These are phyloP conservation scores for Claviceps quebecensis DNA, from an alignment of 2,329 filamentous ascomycete genomes.

Conservation along the genomic window DNA sequence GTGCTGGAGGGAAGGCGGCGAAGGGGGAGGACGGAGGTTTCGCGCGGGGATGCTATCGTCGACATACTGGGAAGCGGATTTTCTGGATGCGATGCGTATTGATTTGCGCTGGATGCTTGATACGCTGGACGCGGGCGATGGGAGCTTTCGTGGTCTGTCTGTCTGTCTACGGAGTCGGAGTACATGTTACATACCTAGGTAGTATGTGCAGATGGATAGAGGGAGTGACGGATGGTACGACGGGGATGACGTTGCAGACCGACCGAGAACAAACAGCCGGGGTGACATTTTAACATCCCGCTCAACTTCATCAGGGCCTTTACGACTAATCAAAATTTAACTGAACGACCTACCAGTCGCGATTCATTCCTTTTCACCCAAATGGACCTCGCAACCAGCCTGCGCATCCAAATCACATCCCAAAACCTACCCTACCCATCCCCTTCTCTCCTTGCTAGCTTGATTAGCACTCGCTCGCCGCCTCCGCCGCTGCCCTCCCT, in stretches of 20 bases:
- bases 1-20: slow-evolving; percentile 43
- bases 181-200: too few species aligned
- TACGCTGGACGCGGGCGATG: not conserved
- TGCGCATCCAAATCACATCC: slow-evolving; percentile 31
- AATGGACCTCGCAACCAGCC: slow-evolving; percentile 12
- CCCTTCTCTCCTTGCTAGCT: slow-evolving; percentile 45
- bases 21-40: slow-evolving; percentile 33
- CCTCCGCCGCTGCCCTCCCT: slow-evolving; percentile 55
- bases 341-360: too few species aligned
- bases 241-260: not conserved
- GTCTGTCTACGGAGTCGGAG: too few species aligned
- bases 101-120: too few species aligned
- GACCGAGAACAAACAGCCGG: not conserved
- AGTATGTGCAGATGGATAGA: not conserved
- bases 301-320: too few species aligned
- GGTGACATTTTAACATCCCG: too few species aligned
- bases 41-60: slow-evolving; percentile 49
- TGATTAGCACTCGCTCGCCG: slow-evolving; percentile 42
- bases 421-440: slow-evolving; percentile 41
- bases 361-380: not conserved
- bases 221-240: not conserved
- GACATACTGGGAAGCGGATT: slow-evolving; percentile 33
- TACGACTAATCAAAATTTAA: too few species aligned
- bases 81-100: too few species aligned
- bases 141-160: not conserved